Evolutionary conservation across 192 early-diverging fungal species (phyloP).

Genomic region (Podila horticola): DNA sequence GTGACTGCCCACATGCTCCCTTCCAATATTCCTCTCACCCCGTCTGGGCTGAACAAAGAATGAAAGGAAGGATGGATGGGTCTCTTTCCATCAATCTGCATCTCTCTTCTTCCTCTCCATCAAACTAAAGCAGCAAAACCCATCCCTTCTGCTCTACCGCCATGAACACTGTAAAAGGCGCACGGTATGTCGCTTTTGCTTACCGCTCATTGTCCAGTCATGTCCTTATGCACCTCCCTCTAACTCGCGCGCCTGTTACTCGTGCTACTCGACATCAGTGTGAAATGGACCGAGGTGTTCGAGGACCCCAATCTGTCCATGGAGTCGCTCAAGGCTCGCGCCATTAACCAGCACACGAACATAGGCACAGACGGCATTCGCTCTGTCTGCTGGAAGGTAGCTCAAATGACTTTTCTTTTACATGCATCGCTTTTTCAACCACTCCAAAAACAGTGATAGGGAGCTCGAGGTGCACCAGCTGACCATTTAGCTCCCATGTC

Average conservation of each 20-base stretch:
- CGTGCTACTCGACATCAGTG: slow-evolving; percentile 7
- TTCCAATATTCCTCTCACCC: too few species aligned
- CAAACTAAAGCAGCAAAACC: neutral
- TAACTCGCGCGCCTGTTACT: neutral
- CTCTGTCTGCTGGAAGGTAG: slow-evolving; percentile 70
- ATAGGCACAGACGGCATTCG: slow-evolving; percentile 61
- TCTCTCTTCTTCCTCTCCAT: too few species aligned
- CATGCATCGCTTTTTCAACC: too few species aligned
- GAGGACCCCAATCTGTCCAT: slow-evolving; percentile 58
- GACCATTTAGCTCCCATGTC: neutral
- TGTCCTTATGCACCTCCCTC: neutral
- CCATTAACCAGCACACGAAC: slow-evolving; percentile 51
- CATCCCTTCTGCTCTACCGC: neutral
- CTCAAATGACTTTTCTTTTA: neutral
- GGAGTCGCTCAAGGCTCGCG: slow-evolving; percentile 56
- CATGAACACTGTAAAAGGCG: slow-evolving; percentile 51
- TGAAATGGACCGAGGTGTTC: slow-evolving; percentile 63
- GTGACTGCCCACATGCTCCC: too few species aligned
- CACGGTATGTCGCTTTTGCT: slow-evolving; percentile 13
- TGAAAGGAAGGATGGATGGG: too few species aligned
- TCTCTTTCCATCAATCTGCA: too few species aligned
- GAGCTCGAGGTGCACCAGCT: neutral
- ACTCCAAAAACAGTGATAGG: neutral
- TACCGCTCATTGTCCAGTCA: neutral
- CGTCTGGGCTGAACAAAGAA: too few species aligned